These are phyloP conservation scores for Penicillium antarcticum DNA, from an alignment of 495 filamentous ascomycete genomes.

Conservation along the genomic window DNA sequence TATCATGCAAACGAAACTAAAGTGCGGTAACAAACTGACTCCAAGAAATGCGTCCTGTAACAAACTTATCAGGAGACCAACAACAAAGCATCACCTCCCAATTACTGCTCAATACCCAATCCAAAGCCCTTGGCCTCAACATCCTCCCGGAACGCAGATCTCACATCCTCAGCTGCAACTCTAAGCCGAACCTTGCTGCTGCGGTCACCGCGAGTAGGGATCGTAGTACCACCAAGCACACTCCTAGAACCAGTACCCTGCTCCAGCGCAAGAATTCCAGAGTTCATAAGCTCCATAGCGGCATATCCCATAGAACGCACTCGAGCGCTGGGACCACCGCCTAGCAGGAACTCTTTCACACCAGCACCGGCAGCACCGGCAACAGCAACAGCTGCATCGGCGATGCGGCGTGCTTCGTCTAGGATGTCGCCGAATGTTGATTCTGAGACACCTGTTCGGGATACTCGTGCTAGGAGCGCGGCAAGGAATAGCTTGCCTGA, in stretches of 20 bases:
- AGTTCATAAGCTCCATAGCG: conserved; percentile 77
- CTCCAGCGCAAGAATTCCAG: conserved; percentile 83
- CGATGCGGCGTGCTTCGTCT: conserved; percentile 81
- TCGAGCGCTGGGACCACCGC: conserved; percentile 47
- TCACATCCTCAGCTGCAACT: conserved; percentile 86
- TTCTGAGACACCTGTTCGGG: conserved; percentile 81
- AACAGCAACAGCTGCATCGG: conserved; percentile 49
- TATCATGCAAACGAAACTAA: conserved; percentile 29
- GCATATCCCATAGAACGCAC: conserved; percentile 67
- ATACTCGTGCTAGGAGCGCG: conserved; percentile 71
- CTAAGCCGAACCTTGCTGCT: conserved; percentile 82
- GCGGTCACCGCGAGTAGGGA: conserved; percentile 66
- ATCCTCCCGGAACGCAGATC: conserved; percentile 83
- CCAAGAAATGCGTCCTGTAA: conserved; percentile 3
- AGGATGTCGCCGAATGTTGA: conserved; percentile 86
- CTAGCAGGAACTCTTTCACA: conserved; percentile 42
- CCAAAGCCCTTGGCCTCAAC: conserved; percentile 75
- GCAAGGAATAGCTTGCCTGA: conserved; percentile 81
- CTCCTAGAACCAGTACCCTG: conserved; percentile 35
- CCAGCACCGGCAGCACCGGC: conserved; percentile 37
- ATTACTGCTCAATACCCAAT: conserved; percentile 38
- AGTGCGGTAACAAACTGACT: conserved; percentile 11
- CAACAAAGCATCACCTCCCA: background rate
- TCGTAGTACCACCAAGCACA: conserved; percentile 30
- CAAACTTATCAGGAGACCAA: background rate